Evolutionary conservation across 371 early-diverging fungal genomes (phyloP), one percentile per base, ranked within the genome.

Genomic region (Mortierella sp.): DNA sequence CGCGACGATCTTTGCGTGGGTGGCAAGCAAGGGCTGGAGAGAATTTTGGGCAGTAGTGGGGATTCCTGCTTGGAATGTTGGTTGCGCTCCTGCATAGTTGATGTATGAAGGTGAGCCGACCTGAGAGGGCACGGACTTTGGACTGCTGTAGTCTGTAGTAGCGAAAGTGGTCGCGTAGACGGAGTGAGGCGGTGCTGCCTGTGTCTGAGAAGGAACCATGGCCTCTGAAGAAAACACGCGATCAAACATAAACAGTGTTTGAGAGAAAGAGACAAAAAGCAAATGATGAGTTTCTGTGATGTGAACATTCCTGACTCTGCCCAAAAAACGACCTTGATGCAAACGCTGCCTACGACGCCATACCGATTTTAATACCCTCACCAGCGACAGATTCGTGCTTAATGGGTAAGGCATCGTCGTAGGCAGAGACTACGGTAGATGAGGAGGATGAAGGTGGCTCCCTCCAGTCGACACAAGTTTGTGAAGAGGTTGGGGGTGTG

Each of bases 131-230:
- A 52, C 43, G 6, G 64, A 43, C 45, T 55, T 69, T 2, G 46
- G 45, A 55, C 66, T 70, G 48, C 44, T 64, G 29, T 63, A 70
- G 14, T 70, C 75, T 48, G 66, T 7, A 25, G 68, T 59, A 3
- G 66, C 26, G 46, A 68, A 73, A 28, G 66, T 66, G 16, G 74
- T 56, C 4, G 70, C 25, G 56, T 56, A 62, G 51, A 67, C 66
- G 37, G 62, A 28, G 14, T 66, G 60, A 29, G 51, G 63, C 53
- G 58, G 45, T 19, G 55, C 52, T 3, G 69, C 44, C n/a, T 65
- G 75, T 26, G 70, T 44, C 66, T 75, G 75, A 15, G 75, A 63
- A 9, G 70, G 68, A 23, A 70, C 70, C 71, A 75, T 75, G 7
- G 55, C 64, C 51, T 67, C 63, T 67, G 14, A 26, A 37, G 37